Evolutionary conservation across 139 green algal species (phyloP).

Genomic region (Deuterostichococcus epilithicus): DNA sequence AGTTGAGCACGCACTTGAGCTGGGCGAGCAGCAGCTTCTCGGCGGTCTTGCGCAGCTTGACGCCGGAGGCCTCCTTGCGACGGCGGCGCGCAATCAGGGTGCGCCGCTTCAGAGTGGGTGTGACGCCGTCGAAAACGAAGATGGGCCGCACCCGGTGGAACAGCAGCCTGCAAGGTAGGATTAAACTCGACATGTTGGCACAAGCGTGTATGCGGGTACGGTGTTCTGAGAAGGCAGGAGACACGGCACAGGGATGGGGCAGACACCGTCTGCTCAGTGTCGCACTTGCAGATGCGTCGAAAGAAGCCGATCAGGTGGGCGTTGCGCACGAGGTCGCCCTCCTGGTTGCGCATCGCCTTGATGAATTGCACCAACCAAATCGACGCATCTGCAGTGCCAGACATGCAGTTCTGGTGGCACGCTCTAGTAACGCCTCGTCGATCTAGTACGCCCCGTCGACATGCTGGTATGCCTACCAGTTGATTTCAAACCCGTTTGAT

Average conservation of each 20-base stretch:
- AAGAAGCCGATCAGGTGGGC: conserved; percentile 97
- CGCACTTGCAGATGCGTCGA: conserved; percentile 82
- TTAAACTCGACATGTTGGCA: background rate
- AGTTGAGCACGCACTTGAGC: conserved; percentile 75
- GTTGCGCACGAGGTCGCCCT: conserved; percentile 87
- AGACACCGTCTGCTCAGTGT: background rate
- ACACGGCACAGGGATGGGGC: background rate
- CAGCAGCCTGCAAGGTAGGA: conserved; percentile 65
- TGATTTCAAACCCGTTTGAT: conserved; percentile 7
- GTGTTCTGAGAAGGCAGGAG: background rate
- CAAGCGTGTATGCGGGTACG: background rate
- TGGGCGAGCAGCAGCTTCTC: conserved; percentile 93
- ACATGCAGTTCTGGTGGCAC: too few species aligned
- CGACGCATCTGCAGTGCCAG: conserved; percentile 77
- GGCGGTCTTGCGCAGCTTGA: conserved; percentile 66
- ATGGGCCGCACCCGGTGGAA: conserved; percentile 90
- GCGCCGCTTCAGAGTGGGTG: conserved; percentile 86
- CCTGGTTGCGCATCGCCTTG: conserved; percentile 90
- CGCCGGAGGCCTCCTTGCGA: conserved; percentile 14
- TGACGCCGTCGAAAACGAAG: conserved; percentile 98
- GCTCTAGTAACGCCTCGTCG: too few species aligned
- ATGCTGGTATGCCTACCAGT: background rate
- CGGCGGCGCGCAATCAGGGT: conserved; percentile 66
- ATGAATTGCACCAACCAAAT: conserved; percentile 98
- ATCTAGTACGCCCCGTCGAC: too few species aligned